phyloP scores from a whole-genome alignment of 345 rosid genomes.

The Acer negundo region DNA sequence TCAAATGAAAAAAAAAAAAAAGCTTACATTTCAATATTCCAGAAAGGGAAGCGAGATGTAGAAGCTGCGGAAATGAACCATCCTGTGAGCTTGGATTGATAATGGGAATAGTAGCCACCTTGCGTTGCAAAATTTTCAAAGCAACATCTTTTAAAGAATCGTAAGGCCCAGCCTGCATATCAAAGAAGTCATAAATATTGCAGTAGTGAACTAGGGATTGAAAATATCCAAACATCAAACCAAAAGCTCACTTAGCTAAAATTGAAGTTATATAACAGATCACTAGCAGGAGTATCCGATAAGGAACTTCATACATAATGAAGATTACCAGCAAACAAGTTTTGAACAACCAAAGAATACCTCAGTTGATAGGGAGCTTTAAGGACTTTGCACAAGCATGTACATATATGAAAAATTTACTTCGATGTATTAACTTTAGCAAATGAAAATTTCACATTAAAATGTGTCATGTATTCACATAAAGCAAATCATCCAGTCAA shows the following conservation, averaged over 20 bases:
- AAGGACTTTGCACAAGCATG: neutral
- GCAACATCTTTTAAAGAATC: slow-evolving; percentile 87
- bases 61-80: slow-evolving; percentile 75
- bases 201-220: neutral
- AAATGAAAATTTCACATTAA: neutral
- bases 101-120: slow-evolving; percentile 80
- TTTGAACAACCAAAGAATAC: neutral
- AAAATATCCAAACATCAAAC: slow-evolving; percentile 9
- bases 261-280: neutral
- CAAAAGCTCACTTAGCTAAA: neutral
- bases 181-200: slow-evolving; percentile 12
- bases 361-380: neutral
- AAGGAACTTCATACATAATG: neutral
- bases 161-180: slow-evolving; percentile 84
- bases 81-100: slow-evolving; percentile 54
- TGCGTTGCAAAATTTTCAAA: slow-evolving; percentile 73
- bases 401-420: too few species aligned
- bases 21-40: slow-evolving; percentile 86
- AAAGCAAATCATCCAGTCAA: neutral
- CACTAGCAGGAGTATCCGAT: neutral
- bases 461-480: neutral
- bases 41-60: slow-evolving; percentile 92
- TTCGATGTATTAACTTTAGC: neutral
- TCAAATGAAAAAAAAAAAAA: slow-evolving; percentile 21
- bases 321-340: neutral